phyloP scores from a whole-genome alignment of 805 yeast species.

The Yamadazyma insecticola region DNA sequence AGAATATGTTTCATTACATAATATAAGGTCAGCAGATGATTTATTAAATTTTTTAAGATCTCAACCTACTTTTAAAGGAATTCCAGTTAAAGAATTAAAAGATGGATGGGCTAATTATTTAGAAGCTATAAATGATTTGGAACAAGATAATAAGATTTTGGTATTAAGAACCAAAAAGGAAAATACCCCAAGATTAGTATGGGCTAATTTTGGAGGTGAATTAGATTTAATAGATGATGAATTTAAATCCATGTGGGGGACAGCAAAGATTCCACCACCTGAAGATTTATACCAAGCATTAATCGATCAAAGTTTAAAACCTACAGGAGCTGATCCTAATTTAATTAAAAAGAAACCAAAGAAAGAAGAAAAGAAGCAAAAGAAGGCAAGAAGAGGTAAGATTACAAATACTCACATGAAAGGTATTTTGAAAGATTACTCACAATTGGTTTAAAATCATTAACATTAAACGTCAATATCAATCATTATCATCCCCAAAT shows the following conservation, averaged over 20 bases:
- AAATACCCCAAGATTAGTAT: constrained; percentile 83
- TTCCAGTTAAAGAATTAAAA: constrained; percentile 70
- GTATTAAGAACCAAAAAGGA: constrained; percentile 92
- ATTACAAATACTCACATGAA: constrained; percentile 95
- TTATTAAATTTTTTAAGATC: constrained; percentile 66
- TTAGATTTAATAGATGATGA: constrained; percentile 71
- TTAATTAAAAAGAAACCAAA: constrained; percentile 65
- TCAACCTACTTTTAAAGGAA: constrained; percentile 85
- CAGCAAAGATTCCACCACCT: constrained; percentile 73
- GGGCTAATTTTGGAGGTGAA: constrained; percentile 83
- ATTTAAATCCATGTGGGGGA: constrained; percentile 77
- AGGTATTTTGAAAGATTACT: constrained; percentile 87
- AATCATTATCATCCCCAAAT: too few relatives aligned
- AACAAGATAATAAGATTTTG: constrained; percentile 67
- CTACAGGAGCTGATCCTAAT: constrained; percentile 97
- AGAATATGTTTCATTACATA: constrained; percentile 85
- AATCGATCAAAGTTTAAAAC: constrained; percentile 83
- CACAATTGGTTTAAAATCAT: too few relatives aligned
- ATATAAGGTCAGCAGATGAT: constrained; percentile 77
- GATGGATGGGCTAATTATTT: constrained; percentile 96
- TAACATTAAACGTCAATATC: too few relatives aligned
- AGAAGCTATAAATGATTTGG: constrained; percentile 73
- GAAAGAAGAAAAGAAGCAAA: constrained; percentile 67
- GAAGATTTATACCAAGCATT: constrained; percentile 76
- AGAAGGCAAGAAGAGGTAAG: constrained; percentile 89